phyloP scores from a whole-genome alignment of 2,329 filamentous ascomycete species.

The Emericellopsis cladophorae region DNA sequence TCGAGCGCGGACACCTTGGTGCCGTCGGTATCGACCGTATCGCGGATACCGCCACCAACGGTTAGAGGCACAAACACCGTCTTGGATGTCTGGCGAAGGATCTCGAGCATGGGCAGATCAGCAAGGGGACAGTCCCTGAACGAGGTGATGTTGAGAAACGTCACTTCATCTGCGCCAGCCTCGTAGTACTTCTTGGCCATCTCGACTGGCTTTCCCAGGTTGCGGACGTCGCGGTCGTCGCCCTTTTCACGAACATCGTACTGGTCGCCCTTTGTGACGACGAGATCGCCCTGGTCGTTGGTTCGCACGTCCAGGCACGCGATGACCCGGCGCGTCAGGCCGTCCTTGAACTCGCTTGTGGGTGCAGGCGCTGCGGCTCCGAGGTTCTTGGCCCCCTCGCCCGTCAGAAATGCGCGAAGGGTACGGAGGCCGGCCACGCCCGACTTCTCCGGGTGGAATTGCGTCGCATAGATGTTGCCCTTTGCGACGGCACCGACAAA shows the following conservation, averaged over 20 bases:
- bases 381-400: conserved; percentile 44
- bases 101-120: conserved; percentile 92
- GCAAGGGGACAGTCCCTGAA: conserved; percentile 91
- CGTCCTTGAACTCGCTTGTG: conserved; percentile 32
- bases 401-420: conserved; percentile 75
- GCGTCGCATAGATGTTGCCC: conserved; percentile 78
- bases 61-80: conserved; percentile 95
- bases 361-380: conserved; percentile 7
- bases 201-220: conserved; percentile 92
- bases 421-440: conserved; percentile 78
- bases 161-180: conserved; percentile 91
- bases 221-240: conserved; percentile 55
- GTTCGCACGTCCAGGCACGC: conserved; percentile 91
- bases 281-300: conserved; percentile 88
- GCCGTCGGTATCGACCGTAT: conserved; percentile 81
- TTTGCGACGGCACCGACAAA: conserved; percentile 86
- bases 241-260: conserved; percentile 94
- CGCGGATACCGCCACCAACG: conserved; percentile 87
- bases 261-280: conserved; percentile 97
- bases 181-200: conserved; percentile 92
- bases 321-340: conserved; percentile 85
- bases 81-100: conserved; percentile 72
- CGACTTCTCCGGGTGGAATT: conserved; percentile 97
- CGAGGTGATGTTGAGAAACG: conserved; percentile 95
- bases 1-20: conserved; percentile 79